Conservation (phyloP, 148 eudicot species). For the Cornus florida region DNA sequence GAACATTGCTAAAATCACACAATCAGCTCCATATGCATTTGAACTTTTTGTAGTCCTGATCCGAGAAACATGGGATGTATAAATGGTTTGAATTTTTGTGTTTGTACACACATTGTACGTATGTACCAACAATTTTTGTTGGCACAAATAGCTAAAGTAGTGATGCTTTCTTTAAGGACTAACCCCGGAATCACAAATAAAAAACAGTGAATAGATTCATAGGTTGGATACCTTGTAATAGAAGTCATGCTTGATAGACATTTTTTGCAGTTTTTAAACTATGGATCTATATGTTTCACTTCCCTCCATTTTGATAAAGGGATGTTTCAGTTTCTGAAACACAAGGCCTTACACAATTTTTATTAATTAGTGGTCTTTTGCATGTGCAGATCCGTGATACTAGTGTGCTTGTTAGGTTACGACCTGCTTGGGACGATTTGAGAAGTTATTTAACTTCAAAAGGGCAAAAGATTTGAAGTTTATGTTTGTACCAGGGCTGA, state of each 20-base stretch:
- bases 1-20: background rate
- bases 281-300: background rate
- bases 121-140: background rate
- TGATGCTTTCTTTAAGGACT: background rate
- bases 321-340: background rate
- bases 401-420: conserved; percentile 88
- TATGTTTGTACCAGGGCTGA: conserved; percentile 99
- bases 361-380: conserved; percentile 11
- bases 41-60: background rate
- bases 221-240: no score
- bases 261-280: background rate
- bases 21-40: background rate
- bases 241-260: no score
- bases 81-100: background rate
- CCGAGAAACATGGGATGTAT: background rate
- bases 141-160: no score
- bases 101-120: background rate
- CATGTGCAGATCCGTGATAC: conserved; percentile 85
- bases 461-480: conserved; percentile 96
- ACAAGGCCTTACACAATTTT: background rate
- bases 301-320: background rate
- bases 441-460: conserved; percentile 78
- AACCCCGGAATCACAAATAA: no score
- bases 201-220: no score
- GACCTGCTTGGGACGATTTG: conserved; percentile 99